Conservation (phyloP, 768 basidiomycete genomes). For the Auricularia cornea region DNA sequence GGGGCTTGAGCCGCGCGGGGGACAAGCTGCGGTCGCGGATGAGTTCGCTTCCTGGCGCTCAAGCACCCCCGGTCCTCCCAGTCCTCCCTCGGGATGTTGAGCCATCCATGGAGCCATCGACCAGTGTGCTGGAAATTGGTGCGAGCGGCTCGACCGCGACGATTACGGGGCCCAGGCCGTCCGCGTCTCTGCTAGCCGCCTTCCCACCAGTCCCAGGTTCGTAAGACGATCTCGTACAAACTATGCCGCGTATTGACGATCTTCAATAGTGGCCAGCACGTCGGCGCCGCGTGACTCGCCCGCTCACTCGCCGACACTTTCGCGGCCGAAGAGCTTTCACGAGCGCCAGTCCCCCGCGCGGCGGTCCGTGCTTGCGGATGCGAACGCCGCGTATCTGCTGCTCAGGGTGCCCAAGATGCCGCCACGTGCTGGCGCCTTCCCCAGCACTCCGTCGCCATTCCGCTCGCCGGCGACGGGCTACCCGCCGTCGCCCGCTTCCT, state of each 20-base stretch:
- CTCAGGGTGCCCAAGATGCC: not conserved
- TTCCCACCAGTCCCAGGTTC: too few species aligned
- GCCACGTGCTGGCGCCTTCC: not conserved
- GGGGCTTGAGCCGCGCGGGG: not conserved
- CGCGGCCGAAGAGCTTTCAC: not conserved
- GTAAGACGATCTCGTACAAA: too few species aligned
- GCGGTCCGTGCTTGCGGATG: not conserved
- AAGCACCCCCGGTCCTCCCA: not conserved
- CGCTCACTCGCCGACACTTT: not conserved
- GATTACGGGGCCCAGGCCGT: too few species aligned
- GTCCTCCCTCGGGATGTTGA: not conserved
- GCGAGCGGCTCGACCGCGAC: too few species aligned
- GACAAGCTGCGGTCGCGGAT: not conserved
- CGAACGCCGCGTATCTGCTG: not conserved
- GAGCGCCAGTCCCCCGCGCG: not conserved
- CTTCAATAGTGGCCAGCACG: not conserved
- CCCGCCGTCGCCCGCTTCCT: not conserved
- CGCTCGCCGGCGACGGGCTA: not conserved
- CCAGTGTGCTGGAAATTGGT: not conserved
- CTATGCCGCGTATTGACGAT: not conserved
- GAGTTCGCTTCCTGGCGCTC: not conserved
- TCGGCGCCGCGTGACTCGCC: not conserved
- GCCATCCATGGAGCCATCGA: not conserved
- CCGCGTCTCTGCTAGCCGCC: too few species aligned
- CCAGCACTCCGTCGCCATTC: not conserved